Base-by-base conservation (phyloP, 257 asterid genomes). In the Nicotiana tomentosiformis region DNA sequence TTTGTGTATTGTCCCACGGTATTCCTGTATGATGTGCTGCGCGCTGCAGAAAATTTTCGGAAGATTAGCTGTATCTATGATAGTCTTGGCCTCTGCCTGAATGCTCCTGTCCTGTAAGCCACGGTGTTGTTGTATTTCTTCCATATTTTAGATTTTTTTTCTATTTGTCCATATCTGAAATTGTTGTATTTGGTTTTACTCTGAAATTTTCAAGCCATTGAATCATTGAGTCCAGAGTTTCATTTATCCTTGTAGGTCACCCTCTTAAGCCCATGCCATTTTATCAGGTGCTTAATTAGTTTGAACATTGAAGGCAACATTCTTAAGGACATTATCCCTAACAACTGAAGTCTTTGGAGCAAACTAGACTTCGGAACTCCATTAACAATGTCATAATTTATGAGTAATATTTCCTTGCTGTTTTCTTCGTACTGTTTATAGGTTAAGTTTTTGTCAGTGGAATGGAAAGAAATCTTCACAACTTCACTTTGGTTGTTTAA, bases 91-190 rank as follows among this genome's bases (percentile, higher is more conserved):
- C 80, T 79, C 92, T 80, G 88, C 93, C 94, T 87, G 81, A 86
- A 86, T 87, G 89, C 93, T 90, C 86, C 93, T 86, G 72, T 83
- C 84, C 82, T 91, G 95, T 91, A 93, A 92, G 92, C 93, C 93
- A 85, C 88, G 83, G 56, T 86, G 86, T 87, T 91, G 91, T 86
- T 87, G 92, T 86, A 84, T 87, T 85, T 64, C 78, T 78, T 81
- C 85, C 85, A 86, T 81, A 80, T 80, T 23, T 82, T 87, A 86
- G 91, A 83, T 90, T 87, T 90, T 86, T 85, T 85, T 51, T 85
- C 84, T 82, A 78, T 90, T 87, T 90, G 94, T 90, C 86, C 83
- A 92, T 93, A 89, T 70, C 86, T 83, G 86, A 78, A 43, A 84
- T 84, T 88, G 87, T 77, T 89, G 91, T 86, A 84, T 83, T 88